A percentile compares a stretch with the other conserved stretches of the same genome.
Evolutionary conservation across 2,329 filamentous ascomycete species (phyloP).

Genomic region (Mycosphaerella arachidis): DNA sequence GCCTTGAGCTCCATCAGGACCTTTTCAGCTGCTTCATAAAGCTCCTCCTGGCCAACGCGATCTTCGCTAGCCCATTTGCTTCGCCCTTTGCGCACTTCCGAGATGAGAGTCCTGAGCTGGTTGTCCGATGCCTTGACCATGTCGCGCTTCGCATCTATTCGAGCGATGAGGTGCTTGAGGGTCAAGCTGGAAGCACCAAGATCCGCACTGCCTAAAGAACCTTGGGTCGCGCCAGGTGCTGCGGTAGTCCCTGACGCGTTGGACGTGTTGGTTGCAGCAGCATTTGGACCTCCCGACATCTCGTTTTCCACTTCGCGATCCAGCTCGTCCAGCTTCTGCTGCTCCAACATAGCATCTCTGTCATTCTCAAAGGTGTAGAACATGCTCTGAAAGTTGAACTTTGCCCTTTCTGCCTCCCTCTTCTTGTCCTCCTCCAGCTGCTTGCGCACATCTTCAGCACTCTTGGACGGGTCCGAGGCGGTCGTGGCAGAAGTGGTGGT

Average conservation of each 20-base stretch:
- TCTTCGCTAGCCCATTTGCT: conserved; percentile 99
- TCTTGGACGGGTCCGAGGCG: conserved; percentile 56
- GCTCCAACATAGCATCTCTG: conserved; percentile 92
- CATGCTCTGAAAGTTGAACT: conserved; percentile 84
- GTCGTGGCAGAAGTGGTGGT: conserved; percentile 54
- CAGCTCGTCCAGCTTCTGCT: conserved; percentile 92
- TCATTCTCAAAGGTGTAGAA: conserved; percentile 97
- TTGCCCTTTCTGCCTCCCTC: conserved; percentile 82
- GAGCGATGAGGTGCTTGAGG: conserved; percentile 91
- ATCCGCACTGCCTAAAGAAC: conserved; percentile 87
- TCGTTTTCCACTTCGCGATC: conserved; percentile 95
- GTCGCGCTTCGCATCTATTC: conserved; percentile 88
- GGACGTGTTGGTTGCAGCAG: conserved; percentile 50
- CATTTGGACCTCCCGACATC: conserved; percentile 62
- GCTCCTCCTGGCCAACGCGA: conserved; percentile 92
- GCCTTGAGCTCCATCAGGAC: conserved; percentile 95
- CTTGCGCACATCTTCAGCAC: conserved; percentile 83
- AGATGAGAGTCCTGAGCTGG: conserved; percentile 87
- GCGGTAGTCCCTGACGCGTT: conserved; percentile 45
- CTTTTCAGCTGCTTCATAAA: conserved; percentile 95
- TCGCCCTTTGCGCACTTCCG: conserved; percentile 93
- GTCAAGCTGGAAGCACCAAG: conserved; percentile 93
- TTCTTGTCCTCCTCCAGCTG: conserved; percentile 88
- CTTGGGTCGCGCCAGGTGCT: conserved; percentile 63
- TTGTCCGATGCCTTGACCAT: conserved; percentile 89